These are phyloP conservation scores for Ogataea pini DNA, from an alignment of 805 yeast species.

Conservation along the genomic window DNA sequence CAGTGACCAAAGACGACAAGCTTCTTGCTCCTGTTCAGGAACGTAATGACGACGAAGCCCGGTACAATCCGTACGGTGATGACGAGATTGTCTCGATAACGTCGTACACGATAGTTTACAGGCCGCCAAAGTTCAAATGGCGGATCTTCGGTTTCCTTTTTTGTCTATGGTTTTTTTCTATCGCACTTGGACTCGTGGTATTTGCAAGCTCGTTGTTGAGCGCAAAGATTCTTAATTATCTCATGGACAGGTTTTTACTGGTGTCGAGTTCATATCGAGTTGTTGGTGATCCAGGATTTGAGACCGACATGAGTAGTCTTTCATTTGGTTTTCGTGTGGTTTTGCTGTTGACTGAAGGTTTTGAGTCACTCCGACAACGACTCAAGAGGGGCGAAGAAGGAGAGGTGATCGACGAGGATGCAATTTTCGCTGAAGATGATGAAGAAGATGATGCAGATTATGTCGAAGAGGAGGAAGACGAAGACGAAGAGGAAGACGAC, in stretches of 20 bases:
- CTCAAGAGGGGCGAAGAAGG: not conserved
- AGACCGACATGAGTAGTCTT: constrained; percentile 1
- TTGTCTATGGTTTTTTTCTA: constrained; percentile 48
- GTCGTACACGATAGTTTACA: constrained; percentile 73
- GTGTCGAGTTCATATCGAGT: not conserved
- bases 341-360: not conserved
- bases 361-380: not conserved
- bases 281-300: not conserved
- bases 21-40: constrained; percentile 46
- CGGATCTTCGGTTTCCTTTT: constrained; percentile 54
- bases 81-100: constrained; percentile 36
- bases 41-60: constrained; percentile 31
- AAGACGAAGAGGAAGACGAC: constrained; percentile 1
- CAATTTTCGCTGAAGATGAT: not conserved
- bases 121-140: constrained; percentile 73
- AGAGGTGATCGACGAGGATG: not conserved
- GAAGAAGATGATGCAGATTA: constrained; percentile 2
- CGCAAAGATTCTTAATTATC: constrained; percentile 25
- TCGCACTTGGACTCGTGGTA: constrained; percentile 32
- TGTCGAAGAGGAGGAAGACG: not conserved
- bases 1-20: constrained; percentile 79
- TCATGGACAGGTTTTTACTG: not conserved
- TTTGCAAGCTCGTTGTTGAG: constrained; percentile 23
- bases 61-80: constrained; percentile 36
- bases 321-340: constrained; percentile 2